Evolutionary conservation across 1,284 basidiomycete genomes (phyloP), one percentile per base, ranked within the genome.

Genomic region (Rhodotorula sp.): DNA sequence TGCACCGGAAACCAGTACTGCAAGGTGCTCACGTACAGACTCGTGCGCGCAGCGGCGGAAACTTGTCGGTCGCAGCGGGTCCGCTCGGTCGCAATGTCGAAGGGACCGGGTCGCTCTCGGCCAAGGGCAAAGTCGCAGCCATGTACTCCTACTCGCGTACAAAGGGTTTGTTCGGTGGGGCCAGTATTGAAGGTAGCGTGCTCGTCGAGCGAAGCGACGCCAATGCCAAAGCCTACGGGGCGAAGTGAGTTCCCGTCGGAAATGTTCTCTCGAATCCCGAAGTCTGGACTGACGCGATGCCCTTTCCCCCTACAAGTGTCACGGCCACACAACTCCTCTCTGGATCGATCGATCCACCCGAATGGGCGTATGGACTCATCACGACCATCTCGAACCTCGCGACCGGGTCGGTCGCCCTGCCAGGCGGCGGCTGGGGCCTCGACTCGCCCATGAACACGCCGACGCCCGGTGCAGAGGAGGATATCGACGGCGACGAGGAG

Each of bases 81-180:
- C 96, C 96, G 1, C 83, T 99, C 1, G 96, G 96, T 29, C 88
- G 96, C 52, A 97, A 94, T 76, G 93, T 95, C 20, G 96, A 98
- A 83, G 97, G 93, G 2, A 87, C 89, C 29, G 95, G 93, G 21
- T 86, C 92, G 0, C 78, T 99, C 67, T 97, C 90, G 80, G 87
- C 91, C 0, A 91, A 89, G 64, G 95, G 95, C 62, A 91, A 90
- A 80, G 82, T 97, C 7, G 92, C 95, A 12, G 94, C 95, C 61
- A 97, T 98, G 93, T 92, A 96, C 82, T 92, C 90, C 75, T 99
- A 99, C 82, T 95, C 92, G 6, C 94, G 95, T 81, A 95, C 93
- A 6, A 89, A 92, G 75, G 96, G 96, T 18, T 85, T 97, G 2
- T 97, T 97, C 76, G 93, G 91, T 57, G 85, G 85, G 16, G 83